phyloP scores from a whole-genome alignment of 2,329 filamentous ascomycete genomes.

The Penicillium sp. region DNA sequence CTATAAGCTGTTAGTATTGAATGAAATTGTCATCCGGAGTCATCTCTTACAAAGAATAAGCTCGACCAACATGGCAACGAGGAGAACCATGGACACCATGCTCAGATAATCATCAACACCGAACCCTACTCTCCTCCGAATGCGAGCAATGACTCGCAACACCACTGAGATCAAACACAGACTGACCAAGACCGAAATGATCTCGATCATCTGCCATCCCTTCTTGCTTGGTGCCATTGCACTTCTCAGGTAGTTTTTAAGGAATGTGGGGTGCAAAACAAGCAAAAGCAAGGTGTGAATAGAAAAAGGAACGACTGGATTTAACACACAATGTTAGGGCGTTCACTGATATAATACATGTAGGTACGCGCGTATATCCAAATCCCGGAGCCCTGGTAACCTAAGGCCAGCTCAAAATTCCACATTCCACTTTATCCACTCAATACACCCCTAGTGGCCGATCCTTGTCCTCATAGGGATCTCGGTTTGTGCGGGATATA shows the following conservation, averaged over 20 bases:
- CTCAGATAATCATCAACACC: slow-evolving; percentile 35
- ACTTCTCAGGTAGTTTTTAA: neutral
- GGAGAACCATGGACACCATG: slow-evolving; percentile 24
- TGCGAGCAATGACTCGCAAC: slow-evolving; percentile 27
- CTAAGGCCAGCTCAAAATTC: neutral
- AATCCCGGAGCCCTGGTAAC: neutral
- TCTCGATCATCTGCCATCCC: slow-evolving; percentile 31
- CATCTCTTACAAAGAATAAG: slow-evolving; percentile 29
- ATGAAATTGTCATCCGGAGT: neutral
- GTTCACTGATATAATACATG: slow-evolving; percentile 1
- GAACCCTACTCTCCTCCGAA: slow-evolving; percentile 29
- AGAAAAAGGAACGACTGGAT: slow-evolving; percentile 11
- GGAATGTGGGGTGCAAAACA: neutral
- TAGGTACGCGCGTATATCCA: neutral
- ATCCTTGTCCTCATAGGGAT: neutral
- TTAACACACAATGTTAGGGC: neutral
- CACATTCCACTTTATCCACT: slow-evolving; percentile 2
- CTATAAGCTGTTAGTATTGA: slow-evolving; percentile 20
- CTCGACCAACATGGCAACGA: slow-evolving; percentile 33
- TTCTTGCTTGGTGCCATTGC: slow-evolving; percentile 27
- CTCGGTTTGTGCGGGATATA: neutral
- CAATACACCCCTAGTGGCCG: slow-evolving; percentile 3
- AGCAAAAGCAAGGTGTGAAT: neutral
- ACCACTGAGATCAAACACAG: slow-evolving; percentile 27
- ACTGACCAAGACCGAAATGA: slow-evolving; percentile 30